Conservation (phyloP, 306 rosid species). For the Prosopis cineraria region DNA sequence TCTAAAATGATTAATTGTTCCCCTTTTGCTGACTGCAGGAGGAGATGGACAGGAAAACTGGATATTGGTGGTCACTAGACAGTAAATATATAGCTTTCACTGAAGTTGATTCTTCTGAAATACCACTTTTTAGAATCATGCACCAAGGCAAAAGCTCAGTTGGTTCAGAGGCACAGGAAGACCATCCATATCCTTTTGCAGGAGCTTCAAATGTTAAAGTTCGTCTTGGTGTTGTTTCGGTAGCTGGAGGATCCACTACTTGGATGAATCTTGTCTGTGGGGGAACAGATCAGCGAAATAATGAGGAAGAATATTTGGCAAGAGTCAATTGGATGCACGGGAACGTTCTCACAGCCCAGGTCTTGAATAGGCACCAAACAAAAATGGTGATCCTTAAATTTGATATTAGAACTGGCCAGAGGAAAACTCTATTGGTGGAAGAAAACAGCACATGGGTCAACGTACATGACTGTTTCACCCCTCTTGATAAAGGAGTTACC, state of each 20-base stretch:
- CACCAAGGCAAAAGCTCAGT: constrained; percentile 95
- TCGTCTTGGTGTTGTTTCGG: constrained; percentile 85
- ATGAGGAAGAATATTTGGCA: constrained; percentile 85
- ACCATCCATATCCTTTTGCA: constrained; percentile 94
- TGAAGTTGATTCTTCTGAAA: constrained; percentile 85
- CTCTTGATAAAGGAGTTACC: constrained; percentile 75
- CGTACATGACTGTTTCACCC: constrained; percentile 89
- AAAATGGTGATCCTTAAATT: constrained; percentile 70
- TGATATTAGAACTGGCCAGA: constrained; percentile 72
- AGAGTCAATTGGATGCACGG: constrained; percentile 96
- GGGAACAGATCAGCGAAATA: constrained; percentile 47
- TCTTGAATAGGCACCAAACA: constrained; percentile 80
- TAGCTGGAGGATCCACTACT: constrained; percentile 66
- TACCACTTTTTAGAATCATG: constrained; percentile 91
- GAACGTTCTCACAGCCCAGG: constrained; percentile 75
- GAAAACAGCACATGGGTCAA: constrained; percentile 79
- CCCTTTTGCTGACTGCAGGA: constrained; percentile 62
- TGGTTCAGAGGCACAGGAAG: constrained; percentile 96
- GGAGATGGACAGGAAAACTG: constrained; percentile 96
- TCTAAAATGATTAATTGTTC: constrained; percentile 15
- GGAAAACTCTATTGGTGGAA: constrained; percentile 68
- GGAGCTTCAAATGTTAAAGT: constrained; percentile 94
- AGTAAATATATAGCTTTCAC: constrained; percentile 89
- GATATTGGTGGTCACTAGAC: constrained; percentile 99
- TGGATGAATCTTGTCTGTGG: constrained; percentile 98